Conservation (phyloP, 176 grass and related monocot species). For the Chrysopogon serrulatus region DNA sequence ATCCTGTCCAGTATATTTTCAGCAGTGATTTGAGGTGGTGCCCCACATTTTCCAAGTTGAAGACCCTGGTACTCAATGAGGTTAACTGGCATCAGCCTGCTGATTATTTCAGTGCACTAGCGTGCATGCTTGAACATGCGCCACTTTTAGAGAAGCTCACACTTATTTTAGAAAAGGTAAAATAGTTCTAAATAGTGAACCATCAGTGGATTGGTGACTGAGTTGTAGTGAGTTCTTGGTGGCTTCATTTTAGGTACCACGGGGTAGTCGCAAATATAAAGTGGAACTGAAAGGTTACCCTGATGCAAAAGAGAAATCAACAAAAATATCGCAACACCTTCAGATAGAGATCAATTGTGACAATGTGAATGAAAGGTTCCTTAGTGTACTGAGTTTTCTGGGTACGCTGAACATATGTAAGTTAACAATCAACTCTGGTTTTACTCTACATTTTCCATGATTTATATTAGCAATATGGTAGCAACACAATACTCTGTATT, state of each 20-base stretch:
- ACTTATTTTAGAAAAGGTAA: background rate
- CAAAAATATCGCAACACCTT: background rate
- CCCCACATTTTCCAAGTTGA: too few relatives aligned
- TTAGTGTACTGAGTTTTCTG: background rate
- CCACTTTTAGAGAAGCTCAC: background rate
- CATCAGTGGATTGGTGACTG: background rate
- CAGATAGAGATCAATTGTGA: background rate
- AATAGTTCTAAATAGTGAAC: background rate
- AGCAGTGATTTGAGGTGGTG: too few relatives aligned
- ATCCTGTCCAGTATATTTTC: too few relatives aligned
- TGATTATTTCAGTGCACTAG: background rate
- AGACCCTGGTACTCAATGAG: too few relatives aligned
- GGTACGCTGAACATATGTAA: background rate
- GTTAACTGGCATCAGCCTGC: too few relatives aligned
- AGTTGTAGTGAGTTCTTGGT: background rate
- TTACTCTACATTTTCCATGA: too few relatives aligned
- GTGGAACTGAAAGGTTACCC: background rate
- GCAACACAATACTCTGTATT: too few relatives aligned
- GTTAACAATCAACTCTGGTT: background rate
- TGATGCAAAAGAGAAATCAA: background rate
- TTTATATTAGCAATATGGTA: too few relatives aligned
- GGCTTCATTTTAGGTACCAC: too few relatives aligned
- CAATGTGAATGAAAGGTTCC: background rate
- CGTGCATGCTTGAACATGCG: background rate
- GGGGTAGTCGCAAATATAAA: background rate